Evolutionary conservation across 371 early-diverging fungal genomes (phyloP), one percentile per base, ranked within the genome.

Genomic region (Syncephalastrum sp.): DNA sequence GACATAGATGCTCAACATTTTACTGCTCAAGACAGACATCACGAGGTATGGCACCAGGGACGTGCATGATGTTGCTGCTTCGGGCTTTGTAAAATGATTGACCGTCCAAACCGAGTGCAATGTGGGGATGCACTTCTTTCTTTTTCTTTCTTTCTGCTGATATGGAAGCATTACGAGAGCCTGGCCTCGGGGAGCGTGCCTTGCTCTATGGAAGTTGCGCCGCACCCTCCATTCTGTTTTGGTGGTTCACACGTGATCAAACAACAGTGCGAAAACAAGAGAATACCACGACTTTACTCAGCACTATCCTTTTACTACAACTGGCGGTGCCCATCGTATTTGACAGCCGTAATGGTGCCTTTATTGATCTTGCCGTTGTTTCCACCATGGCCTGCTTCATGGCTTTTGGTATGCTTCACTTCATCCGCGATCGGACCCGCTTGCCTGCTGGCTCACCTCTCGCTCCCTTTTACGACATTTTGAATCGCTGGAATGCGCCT

Each of bases 361-460:
- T 49, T n/a, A 54, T 60, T 17, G 54, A 60, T 44, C 54, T 54
- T 12, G 47, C 60, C 6, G 43, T 47, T 1, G 41, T 54, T 25
- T 62, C 65, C 7, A 48, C 61, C 2, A 43, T 69, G 53, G 59
- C 69, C 15, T 45, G 54, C 19, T 53, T 64, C 19, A 61, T 65
- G 57, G 55, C 57, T 23, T 65, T 61, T 14, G 56, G 65, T n/a
- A 69, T 69, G 69, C 14, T 61, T 1, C 48, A 54, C 19, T 69
- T 58, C 19, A 51, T 69, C 15, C 51, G 24, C 15, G 62, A 62
- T 54, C 60, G 68, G n/a, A 48, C 19, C 57, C 29, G 7, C 45
- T 59, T 12, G 58, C 55, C 50, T 45, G 49, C 45, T 45, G 58
- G 29, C 43, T 61, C 33, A 21, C 53, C 1, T n/a, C 52, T 42